Base-by-base conservation (phyloP, 2,329 filamentous ascomycete genomes). In the Botrytis elliptica region DNA sequence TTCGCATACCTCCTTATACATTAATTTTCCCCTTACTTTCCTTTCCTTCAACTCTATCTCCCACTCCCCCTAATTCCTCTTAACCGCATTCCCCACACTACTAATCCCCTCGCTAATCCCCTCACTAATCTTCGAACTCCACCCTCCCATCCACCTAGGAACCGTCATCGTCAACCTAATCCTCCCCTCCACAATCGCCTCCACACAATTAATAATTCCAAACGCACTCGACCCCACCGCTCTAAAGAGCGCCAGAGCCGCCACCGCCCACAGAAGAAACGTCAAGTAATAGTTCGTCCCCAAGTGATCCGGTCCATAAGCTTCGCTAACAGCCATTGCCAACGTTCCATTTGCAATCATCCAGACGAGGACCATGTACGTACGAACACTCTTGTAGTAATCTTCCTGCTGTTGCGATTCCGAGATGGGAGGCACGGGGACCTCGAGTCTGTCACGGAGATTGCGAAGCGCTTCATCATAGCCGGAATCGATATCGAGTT, bases 401-500 rank as follows among this genome's bases (percentile, higher is more conserved):
- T 99, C 96, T 83, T 99, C 96, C 83, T 99, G 96, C 83, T 94
- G 84, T 84, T 98, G 96, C 0, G 89, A 86, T 79, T 98, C 95
- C 62, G 88, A 90, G 25, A 89, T 79, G 0, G 85, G 83, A 0
- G 88, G 82, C 20, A 83, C 82, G 18, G 92, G 86, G 0, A 98
- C 95, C 81, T 97, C 94, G 79, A 99, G 87, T 63, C 96, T 89
- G 81, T 99, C 96, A 70, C 96, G 93, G 8, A 99, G 91, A 82
- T 99, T 99, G 76, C 96, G 93, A 40, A 99, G 90, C 0, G 96
- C 96, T 82, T 98, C 95, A 81, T 99, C 96, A 83, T 99, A 99
- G 38, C 95, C 96, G 42, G 91, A 95, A 84, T 99, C 96, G 82
- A 99, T 99, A 82, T 99, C 96, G 49, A 99, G 91, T 84, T 99